These are phyloP conservation scores for Emericellopsis terricola DNA, from an alignment of 495 filamentous ascomycete species.

Conservation along the genomic window DNA sequence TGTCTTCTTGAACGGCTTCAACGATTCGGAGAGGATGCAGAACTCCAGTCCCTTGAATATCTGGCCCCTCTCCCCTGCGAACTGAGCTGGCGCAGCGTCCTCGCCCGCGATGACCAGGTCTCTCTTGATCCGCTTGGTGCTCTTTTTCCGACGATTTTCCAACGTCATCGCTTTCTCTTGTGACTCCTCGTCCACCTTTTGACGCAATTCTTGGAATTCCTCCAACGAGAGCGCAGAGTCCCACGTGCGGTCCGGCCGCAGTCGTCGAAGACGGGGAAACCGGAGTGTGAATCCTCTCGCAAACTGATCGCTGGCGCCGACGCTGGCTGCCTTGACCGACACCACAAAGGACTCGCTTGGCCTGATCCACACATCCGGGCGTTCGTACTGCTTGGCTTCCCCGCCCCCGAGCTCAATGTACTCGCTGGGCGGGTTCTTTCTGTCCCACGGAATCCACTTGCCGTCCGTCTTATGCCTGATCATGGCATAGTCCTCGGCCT, in stretches of 20 bases:
- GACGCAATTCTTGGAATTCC: constrained; percentile 58
- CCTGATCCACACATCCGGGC: constrained; percentile 86
- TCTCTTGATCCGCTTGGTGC: constrained; percentile 42
- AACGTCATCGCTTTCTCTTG: constrained; percentile 59
- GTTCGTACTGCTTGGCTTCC: constrained; percentile 48
- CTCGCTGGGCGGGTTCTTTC: constrained; percentile 56
- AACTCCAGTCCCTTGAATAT: constrained; percentile 63
- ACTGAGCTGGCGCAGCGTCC: constrained; percentile 23
- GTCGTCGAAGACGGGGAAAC: constrained; percentile 76
- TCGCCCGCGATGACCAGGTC: constrained; percentile 60
- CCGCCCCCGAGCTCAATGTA: constrained; percentile 73
- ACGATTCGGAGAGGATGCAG: constrained; percentile 35
- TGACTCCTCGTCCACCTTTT: constrained; percentile 51
- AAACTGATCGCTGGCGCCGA: constrained; percentile 57
- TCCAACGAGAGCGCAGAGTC: constrained; percentile 54
- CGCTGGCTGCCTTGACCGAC: constrained; percentile 77
- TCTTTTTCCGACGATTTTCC: constrained; percentile 51
- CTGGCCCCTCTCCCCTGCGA: constrained; percentile 28
- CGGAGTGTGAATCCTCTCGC: constrained; percentile 62
- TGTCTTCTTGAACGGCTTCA: constrained; percentile 37
- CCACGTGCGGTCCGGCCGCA: constrained; percentile 76
- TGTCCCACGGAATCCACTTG: constrained; percentile 81
- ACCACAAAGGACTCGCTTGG: constrained; percentile 77
- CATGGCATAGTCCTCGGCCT: constrained; percentile 64
- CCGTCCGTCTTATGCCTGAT: constrained; percentile 72